phyloP scores from a whole-genome alignment of 305 asterid species.

The Fraxinus albicans region DNA sequence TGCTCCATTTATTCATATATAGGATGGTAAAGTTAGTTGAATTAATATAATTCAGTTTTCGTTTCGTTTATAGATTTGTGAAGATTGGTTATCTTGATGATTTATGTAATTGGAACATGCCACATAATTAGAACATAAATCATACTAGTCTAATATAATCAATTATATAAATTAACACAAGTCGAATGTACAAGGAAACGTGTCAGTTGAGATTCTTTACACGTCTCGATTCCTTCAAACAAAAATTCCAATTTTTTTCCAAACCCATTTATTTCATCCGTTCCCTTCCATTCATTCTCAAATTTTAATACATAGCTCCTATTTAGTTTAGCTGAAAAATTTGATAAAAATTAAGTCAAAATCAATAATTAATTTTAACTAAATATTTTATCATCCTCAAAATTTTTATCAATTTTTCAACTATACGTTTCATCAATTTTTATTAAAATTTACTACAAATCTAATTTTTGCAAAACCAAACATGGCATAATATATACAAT shows the following conservation, averaged over 20 bases:
- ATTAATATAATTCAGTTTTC: neutral
- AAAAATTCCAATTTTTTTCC: neutral
- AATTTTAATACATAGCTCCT: conserved; percentile 3
- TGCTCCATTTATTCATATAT: neutral
- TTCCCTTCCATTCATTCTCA: conserved; percentile 37
- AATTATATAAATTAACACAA: neutral
- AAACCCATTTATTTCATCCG: neutral
- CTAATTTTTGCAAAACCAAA: too few relatives aligned
- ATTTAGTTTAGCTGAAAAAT: neutral
- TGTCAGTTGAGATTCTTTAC: neutral
- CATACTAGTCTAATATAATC: neutral
- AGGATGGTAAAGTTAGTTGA: neutral
- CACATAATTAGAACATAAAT: neutral
- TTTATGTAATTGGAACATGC: neutral
- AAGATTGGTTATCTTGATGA: neutral
- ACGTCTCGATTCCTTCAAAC: neutral
- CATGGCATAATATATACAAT: neutral
- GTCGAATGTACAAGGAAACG: neutral
- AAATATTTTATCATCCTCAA: neutral
- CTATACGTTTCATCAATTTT: neutral
- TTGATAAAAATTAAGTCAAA: neutral
- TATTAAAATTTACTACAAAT: too few relatives aligned
- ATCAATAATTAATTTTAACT: neutral
- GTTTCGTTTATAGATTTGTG: neutral
- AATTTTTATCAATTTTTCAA: neutral